A percentile compares a stretch with the other conserved stretches of the same genome.
These are phyloP conservation scores for Suillus occidentalis DNA, from an alignment of 768 basidiomycete genomes.

Conservation along the genomic window DNA sequence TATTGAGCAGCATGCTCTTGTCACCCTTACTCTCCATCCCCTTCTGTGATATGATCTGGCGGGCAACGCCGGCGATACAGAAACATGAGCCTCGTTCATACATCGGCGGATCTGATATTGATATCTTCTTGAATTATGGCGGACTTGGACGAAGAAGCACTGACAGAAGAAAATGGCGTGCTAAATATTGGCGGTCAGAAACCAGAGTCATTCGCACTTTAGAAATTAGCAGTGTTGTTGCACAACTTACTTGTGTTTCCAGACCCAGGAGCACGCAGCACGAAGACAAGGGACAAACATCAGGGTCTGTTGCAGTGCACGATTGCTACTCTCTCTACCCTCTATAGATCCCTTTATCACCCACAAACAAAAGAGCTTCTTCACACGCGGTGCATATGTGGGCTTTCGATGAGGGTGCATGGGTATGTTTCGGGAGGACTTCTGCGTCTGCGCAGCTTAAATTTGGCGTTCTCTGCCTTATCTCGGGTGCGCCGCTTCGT, in stretches of 20 bases:
- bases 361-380: slow-evolving; percentile 14
- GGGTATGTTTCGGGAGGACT: neutral
- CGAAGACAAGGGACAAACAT: neutral
- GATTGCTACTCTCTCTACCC: no score
- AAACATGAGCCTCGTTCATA: slow-evolving; percentile 71
- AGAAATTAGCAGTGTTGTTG: slow-evolving; percentile 22
- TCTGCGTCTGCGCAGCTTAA: slow-evolving; percentile 8
- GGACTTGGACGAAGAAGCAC: slow-evolving; percentile 30
- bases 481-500: slow-evolving; percentile 48
- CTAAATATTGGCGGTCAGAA: slow-evolving; percentile 17
- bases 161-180: slow-evolving; percentile 28
- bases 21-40: slow-evolving; percentile 16
- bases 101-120: slow-evolving; percentile 57
- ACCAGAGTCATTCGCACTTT: slow-evolving; percentile 21
- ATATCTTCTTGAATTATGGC: slow-evolving; percentile 29
- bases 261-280: slow-evolving; percentile 9
- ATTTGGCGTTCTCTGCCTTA: slow-evolving; percentile 35
- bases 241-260: slow-evolving; percentile 29
- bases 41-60: slow-evolving; percentile 45
- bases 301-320: no score
- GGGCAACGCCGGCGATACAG: slow-evolving; percentile 46
- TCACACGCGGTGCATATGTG: slow-evolving; percentile 32
- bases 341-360: no score
- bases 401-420: neutral
- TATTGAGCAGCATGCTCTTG: neutral